Evolutionary conservation across 768 basidiomycete genomes (phyloP), one percentile per base, ranked within the genome.

Genomic region (Tricholoma sp.): DNA sequence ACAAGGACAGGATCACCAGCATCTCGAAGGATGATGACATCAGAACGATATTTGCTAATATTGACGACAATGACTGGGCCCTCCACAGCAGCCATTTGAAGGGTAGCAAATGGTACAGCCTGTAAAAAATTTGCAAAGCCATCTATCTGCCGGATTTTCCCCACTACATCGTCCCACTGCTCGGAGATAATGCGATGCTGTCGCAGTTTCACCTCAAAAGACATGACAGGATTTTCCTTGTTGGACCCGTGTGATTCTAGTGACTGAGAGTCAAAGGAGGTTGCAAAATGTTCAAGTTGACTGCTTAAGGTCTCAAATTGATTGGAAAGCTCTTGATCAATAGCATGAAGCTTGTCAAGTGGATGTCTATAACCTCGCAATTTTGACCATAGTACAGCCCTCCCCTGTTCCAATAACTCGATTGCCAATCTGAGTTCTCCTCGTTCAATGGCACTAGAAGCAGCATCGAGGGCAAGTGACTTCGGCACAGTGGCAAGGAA

Each of bases 291-390:
- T n/a, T n/a, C n/a, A n/a, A n/a, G n/a, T n/a, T n/a, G n/a, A n/a
- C n/a, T n/a, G 64, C 58, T 55, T 57, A 65, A 36, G 2, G 49
- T 57, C 39, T 67, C 67, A 53, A 72, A 66, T 13, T 61, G 60
- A n/a, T 58, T 59, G 0, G 70, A 70, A 36, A 72, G 53, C 9
- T 32, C 49, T 0, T 57, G 57, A 13, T 66, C 45, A 6, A 57
- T 15, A 0, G 48, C 59, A 7, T 64, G 66, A 7, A 71, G 39
- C 0, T 28, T 56, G 2, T 71, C 67, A 3, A 72, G 56, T n/a
- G n/a, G n/a, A n/a, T n/a, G n/a, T n/a, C n/a, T n/a, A n/a, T n/a
- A n/a, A n/a, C n/a, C n/a, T n/a, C n/a, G n/a, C n/a, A n/a, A n/a
- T n/a, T n/a, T n/a, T n/a, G n/a, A n/a, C n/a, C n/a, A n/a, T n/a